Percentiles rank a stretch among this genome's conserved stretches.
Evolutionary conservation across 2,329 filamentous ascomycete genomes (phyloP).

Genomic region (Exophiala viscosa): DNA sequence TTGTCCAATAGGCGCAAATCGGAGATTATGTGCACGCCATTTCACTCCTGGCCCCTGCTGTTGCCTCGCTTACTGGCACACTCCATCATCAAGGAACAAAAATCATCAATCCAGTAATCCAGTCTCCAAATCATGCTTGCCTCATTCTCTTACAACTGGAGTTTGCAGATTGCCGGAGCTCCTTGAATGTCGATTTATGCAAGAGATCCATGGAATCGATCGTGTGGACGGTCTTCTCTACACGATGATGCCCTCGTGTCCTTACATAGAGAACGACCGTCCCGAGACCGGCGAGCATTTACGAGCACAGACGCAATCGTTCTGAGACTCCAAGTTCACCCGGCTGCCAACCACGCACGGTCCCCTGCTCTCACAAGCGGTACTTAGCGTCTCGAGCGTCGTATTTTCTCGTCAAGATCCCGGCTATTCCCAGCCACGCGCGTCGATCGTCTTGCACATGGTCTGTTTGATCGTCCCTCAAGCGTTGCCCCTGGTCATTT

Average conservation of each 20-base stretch:
- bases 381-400: not conserved
- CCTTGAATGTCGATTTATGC: no score
- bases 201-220: no score
- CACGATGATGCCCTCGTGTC: no score
- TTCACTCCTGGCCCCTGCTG: not conserved
- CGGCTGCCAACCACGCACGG: slow-evolving; percentile 11
- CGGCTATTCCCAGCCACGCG: slow-evolving; percentile 13
- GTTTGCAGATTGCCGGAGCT: no score
- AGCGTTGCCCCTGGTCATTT: slow-evolving; percentile 13
- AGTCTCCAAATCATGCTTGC: no score
- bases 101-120: no score
- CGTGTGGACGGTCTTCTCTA: no score
- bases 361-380: not conserved
- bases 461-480: slow-evolving; percentile 18
- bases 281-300: no score
- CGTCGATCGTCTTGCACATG: slow-evolving; percentile 23
- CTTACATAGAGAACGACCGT: no score
- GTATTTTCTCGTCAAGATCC: slow-evolving; percentile 8
- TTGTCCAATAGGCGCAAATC: slow-evolving; percentile 16
- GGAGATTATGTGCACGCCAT: slow-evolving; percentile 21
- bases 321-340: not conserved
- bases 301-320: no score
- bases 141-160: no score
- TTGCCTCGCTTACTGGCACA: not conserved
- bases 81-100: not conserved